Base-by-base conservation (phyloP, 1,139 yeast genomes). In the Suhomyces bolitotheri region DNA sequence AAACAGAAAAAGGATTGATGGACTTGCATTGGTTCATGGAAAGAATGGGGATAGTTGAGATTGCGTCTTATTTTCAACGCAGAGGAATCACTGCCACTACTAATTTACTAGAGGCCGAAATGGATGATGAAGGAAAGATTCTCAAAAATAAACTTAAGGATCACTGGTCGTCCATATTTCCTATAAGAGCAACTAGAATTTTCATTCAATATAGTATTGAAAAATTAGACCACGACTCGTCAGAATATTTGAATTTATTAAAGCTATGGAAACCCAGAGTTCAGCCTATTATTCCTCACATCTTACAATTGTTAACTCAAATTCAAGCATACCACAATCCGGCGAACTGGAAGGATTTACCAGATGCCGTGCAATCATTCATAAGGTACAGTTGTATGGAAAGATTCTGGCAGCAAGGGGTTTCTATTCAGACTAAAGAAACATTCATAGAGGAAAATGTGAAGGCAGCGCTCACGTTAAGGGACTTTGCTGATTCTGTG, bases 11-110 rank as follows among this genome's bases (percentile, higher is more conserved):
- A 51, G 97, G 97, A 0, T 65, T 92, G 25, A 71, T 82, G 58
- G 95, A 92, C 53, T 69, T 94, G 34, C 96, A 88, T 46, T 90
- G 97, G 97, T 94, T 94, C 51, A 90, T 92, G 97, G 97, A 90
- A 60, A 76, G 97, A 50, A 75, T 94, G 38, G 98, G 98, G 3
- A 87, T 94, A 35, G 97, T 89, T 3, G 81, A 81, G 56, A 92
- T 94, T 53, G 96, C 97, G 0, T 84, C 85, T 38, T 94, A 94
- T 54, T 90, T 94, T 61, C 82, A 82, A 46, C 75, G 78, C 11
- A 72, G 97, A 47, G 88, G 87, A 6, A 92, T 90, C 19, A 75
- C 86, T 1, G 88, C 90, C 2, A 64, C 71, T 17, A 83, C 96
- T 1, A 80, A 90, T 56, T 63, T 94, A 37, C 60, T 90, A 34